Evolutionary conservation across 306 rosid species (phyloP), one percentile per base, ranked within the genome.

Genomic region (Sindora glabra): DNA sequence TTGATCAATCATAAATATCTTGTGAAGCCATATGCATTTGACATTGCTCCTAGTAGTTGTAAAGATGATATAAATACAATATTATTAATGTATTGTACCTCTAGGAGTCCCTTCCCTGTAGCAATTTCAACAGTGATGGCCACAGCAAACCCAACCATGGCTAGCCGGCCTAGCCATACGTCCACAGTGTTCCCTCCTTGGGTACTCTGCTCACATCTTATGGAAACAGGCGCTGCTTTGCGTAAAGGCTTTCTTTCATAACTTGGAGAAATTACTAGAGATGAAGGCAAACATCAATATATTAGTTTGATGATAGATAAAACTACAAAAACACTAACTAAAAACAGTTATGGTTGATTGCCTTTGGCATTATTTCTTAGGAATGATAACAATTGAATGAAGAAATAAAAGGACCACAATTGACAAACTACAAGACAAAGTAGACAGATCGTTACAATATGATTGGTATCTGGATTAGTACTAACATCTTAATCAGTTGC

Each of bases 41-140:
- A 37, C 37, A 45, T 32, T 33, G 19, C 42, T 19, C 44, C 48
- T 53, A 19, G 29, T 13, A 26, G 24, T 48, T 66, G 5, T 65
- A 25, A 42, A 57, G 3, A 42, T 51, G 52, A 16, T 4, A 41
- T 32, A 17, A 13, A 30, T 46, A 10, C 34, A 5, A 27, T 11
- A 44, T 42, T n/a, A n/a, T n/a, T n/a, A n/a, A n/a, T 22, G 39
- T 13, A 32, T 10, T 58, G 47, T 83, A 91, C 98, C 98, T 91
- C 95, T 37, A 91, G 71, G 60, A 91, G 86, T 52, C 98, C 98
- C 77, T 79, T 91, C 24, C 98, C 96, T 0, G 96, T 85, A 16
- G 85, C 63, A 64, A 91, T 51, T 87, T 91, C 98, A 48, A 88
- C 88, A 51, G 69, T 60, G 22, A 88, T 65, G 57, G 95, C 98